Evolutionary conservation across 306 rosid species (phyloP), one percentile per base, ranked within the genome.

Genomic region (Cicer arietinum): DNA sequence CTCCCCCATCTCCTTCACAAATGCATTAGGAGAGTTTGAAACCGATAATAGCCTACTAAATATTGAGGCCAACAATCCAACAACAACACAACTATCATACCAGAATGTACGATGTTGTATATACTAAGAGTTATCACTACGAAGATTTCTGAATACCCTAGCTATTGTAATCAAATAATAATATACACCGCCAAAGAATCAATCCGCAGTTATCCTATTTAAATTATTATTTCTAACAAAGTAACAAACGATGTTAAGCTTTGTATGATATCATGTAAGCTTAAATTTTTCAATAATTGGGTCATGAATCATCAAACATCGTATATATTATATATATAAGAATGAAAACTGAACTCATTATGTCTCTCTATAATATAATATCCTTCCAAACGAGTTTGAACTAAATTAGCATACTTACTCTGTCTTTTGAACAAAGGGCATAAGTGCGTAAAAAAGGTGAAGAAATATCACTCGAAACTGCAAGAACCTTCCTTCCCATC

Each of bases 371-470:
- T 44, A 44, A 40, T 6, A 52, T 68, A 17, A 60, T 70, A 20
- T 78, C 40, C 40, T 71, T 53, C 75, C 37, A 67, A 39, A 43
- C 13, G 10, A 12, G 72, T 45, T 45, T 48, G 22, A 22, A 54
- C 17, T 52, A 78, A 78, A 74, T 67, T 50, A 68, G 18, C 18
- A 47, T 2, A 73, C 96, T 94, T 83, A 94, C 98, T 56, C 90
- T 90, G 78, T 84, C 90, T 74, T 86, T 94, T 11, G 93, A 80
- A 84, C 99, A 94, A 80, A 90, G 99, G 20, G 96, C 97, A 73
- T 94, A 94, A 35, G 87, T 46, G 41, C 97, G 99, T 67, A 94
- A 72, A 87, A 79, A 83, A 10, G 96, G 75, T 8, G 92, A 83
- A 71, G 91, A 85, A 71, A 88, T 72, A 45, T 83, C 80, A 35